Base-by-base conservation (phyloP, 2,329 filamentous ascomycete genomes). In the Colletotrichum sp. region DNA sequence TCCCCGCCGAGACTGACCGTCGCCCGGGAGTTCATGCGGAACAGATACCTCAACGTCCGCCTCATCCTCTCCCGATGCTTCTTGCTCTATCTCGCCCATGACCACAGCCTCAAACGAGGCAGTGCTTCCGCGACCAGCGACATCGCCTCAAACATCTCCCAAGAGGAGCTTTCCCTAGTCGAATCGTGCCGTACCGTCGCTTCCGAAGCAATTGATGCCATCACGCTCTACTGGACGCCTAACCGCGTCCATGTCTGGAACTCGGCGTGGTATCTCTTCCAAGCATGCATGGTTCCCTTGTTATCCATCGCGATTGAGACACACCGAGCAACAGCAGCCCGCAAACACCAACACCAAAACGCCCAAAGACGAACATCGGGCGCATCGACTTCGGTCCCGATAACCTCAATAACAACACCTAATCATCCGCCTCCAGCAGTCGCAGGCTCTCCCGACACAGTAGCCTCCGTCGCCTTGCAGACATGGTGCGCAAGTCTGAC, bases 241-340 rank as follows among this genome's bases (percentile, higher is more conserved):
- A 83, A 82, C 67, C 78, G 80, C 22, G 78, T 83, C 30, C 82
- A 82, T 27, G 81, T 82, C 19, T 83, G 82, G 82, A 82, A 81
- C 75, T 79, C 80, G 15, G 79, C 78, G 2, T 83, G 81, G 82
- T 82, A 82, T 60, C 79, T 83, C 9, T 83, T 83, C 72, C 81
- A 83, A 66, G 81, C 81, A 6, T 82, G 81, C 63, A 82, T 81
- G 64, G 80, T 82, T 4, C 81, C 81, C 12, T 74, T 83, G 4
- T 76, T 83, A 19, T 78, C 80, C 36, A 79, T 83, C 34, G 79
- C 81, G 27, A 80, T 82, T 30, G 80, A 82, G 15, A 72, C 64
- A 1, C 64, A 59, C 13, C 61, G 72, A 7, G 25, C 61, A n/a
- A 39, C 32, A 2, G 27, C 57, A n/a, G 55, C 16, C 1, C 52